Evolutionary conservation across 148 eudicot species (phyloP), one percentile per base, ranked within the genome.

Genomic region (Chenopodium quinoa): DNA sequence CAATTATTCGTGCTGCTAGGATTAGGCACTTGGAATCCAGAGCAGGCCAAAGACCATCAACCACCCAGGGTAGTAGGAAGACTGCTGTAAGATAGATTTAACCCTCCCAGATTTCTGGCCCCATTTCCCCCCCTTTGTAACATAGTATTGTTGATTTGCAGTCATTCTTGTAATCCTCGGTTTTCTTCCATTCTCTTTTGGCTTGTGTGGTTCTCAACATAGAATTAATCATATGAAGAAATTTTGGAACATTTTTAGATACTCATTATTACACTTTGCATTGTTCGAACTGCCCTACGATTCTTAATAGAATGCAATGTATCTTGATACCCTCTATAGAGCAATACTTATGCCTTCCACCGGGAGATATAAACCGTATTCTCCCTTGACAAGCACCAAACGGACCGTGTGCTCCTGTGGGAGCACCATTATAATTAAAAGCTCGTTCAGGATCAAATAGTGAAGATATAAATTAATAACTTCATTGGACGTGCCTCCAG

Each of bases 1-100:
- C 94, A 25, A 86, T 88, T 71, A 83, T 84, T 23, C 90, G 92
- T 52, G 86, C 89, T 40, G 91, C 85, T 75, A 89, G 92, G 89
- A 91, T 74, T 81, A 84, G 81, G 73, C 78, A 85, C 84, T 80
- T 89, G 75, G 98, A 86, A 22, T 60, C 85, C 20, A 83, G 74
- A 76, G 74, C 83, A 75, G 85, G 72, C 75, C 84, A 83, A 73
- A 77, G 78, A 77, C 71, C 84, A 73, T 87, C 90, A 48, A 79
- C 79, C 86, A 75, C 64, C 69, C 87, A 79, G 81, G 86, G 86
- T 60, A 82, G 80, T 77, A 86, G 84, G 75, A 86, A 81, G 80
- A 56, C 85, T 79, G 68, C 73, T 78, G 44, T 69, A 31, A 65
- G 71, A 32, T 81, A 73, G 54, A 16, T 74, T 27, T 64, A 37